Percentiles rank a stretch among this genome's conserved stretches.
phyloP scores from a whole-genome alignment of 805 yeast species.

The Wickerhamiella kurtzmanii region DNA sequence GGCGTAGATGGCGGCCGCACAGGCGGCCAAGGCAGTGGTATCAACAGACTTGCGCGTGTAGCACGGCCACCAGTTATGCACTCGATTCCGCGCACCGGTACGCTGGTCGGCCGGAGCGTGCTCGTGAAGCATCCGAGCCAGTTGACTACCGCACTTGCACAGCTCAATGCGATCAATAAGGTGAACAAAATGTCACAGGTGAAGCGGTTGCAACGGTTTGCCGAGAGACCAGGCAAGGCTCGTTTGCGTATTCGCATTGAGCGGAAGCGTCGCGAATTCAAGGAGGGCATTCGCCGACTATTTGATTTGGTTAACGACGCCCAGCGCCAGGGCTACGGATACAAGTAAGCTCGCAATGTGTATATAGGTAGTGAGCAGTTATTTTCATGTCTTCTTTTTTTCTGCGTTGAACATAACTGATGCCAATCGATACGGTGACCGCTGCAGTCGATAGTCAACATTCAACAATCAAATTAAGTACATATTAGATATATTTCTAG shows the following conservation, averaged over 20 bases:
- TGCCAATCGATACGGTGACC: too few species aligned
- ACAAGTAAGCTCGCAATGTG: neutral
- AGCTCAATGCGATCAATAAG: slow-evolving; percentile 20
- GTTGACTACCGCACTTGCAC: slow-evolving; percentile 18
- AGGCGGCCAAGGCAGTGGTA: neutral
- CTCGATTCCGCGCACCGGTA: slow-evolving; percentile 24
- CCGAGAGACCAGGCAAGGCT: slow-evolving; percentile 27
- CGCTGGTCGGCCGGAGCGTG: slow-evolving; percentile 24
- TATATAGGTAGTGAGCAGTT: neutral
- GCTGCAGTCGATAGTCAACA: too few species aligned
- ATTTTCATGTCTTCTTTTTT: too few species aligned
- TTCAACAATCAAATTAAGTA: too few species aligned
- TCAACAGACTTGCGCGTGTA: neutral
- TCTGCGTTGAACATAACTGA: too few species aligned
- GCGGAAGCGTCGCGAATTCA: slow-evolving; percentile 23
- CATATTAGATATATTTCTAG: too few species aligned
- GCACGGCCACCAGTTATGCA: slow-evolving; percentile 1
- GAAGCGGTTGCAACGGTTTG: slow-evolving; percentile 20
- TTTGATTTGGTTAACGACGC: slow-evolving; percentile 21
- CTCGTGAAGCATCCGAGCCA: slow-evolving; percentile 17
- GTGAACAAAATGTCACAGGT: slow-evolving; percentile 21
- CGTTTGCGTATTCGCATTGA: slow-evolving; percentile 21
- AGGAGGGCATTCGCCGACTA: slow-evolving; percentile 24
- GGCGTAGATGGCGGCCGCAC: too few species aligned
- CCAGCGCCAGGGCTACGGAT: slow-evolving; percentile 10